Percentiles rank a stretch among this genome's conserved stretches.
Evolutionary conservation across 768 basidiomycete genomes (phyloP).

Genomic region (Termitomyces sp.): DNA sequence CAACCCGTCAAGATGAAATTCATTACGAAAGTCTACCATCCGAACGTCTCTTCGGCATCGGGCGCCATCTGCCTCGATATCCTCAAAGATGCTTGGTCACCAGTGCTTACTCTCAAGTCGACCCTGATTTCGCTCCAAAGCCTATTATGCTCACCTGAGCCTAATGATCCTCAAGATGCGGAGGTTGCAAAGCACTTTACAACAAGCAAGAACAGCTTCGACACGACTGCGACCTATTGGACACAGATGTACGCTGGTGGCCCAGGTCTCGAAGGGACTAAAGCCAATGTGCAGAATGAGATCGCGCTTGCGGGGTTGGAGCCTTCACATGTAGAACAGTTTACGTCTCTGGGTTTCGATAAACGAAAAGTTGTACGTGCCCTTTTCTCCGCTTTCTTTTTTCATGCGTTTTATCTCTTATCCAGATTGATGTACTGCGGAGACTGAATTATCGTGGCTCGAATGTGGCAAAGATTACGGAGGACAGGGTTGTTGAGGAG

Average conservation of each 20-base stretch:
- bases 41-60: constrained; percentile 90
- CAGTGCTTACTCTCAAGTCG: constrained; percentile 93
- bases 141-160: constrained; percentile 89
- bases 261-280: constrained; percentile 46
- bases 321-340: constrained; percentile 78
- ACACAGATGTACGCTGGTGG: constrained; percentile 88
- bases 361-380: constrained; percentile 78
- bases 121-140: constrained; percentile 95
- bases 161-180: constrained; percentile 95
- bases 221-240: constrained; percentile 93
- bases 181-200: constrained; percentile 98
- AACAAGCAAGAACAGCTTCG: constrained; percentile 82
- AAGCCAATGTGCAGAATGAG: constrained; percentile 48
- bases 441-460: constrained; percentile 84
- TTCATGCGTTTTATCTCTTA: not conserved
- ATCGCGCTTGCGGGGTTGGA: constrained; percentile 82
- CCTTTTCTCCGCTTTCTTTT: constrained; percentile 1
- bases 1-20: constrained; percentile 99
- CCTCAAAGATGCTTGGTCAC: constrained; percentile 88
- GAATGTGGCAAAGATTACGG: constrained; percentile 75
- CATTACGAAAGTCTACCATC: constrained; percentile 94
- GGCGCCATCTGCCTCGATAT: constrained; percentile 95
- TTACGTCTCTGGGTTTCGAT: constrained; percentile 80
- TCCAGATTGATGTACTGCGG: constrained; percentile 82
- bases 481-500: constrained; percentile 85